Evolutionary conservation across 345 rosid genomes (phyloP), one percentile per base, ranked within the genome.

Genomic region (Gossypium mustelinum): DNA sequence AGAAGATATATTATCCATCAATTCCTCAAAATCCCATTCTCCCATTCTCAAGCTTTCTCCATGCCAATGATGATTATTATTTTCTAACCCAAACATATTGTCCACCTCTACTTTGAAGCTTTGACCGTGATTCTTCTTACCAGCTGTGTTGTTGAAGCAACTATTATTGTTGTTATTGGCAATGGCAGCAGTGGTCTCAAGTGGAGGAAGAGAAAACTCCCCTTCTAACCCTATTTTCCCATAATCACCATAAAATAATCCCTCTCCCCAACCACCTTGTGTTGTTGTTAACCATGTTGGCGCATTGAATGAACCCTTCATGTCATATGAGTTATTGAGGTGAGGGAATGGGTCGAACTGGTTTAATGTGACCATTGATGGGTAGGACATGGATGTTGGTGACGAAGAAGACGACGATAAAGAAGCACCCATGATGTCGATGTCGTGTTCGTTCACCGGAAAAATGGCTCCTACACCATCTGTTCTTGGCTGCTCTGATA

Each of bases 11-110:
- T 90, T 87, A 69, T 90, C 90, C 81, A 92, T 86, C 71, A 90
- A 86, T 75, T 86, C 90, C 75, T 94, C 98, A 16, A 92, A 83
- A 81, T 90, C 98, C 97, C 98, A 93, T 72, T 91, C 98, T 81
- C 92, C 98, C 66, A 85, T 82, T 82, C 88, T 82, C 63, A 87
- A 87, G 89, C 84, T 87, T 83, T 89, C 92, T 79, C 83, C 87
- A 73, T 85, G 87, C 87, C 85, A 91, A 43, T 86, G 79, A 81
- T 79, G 77, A 18, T 17, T 2, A 18, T 55, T 18, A 85, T 88
- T 85, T 75, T 86, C 95, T 60, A 82, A 50, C 9, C 81, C 90
- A 78, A 85, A 54, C 75, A 88, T 81, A 34, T 34, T 34, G 74
- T 84, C 87, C 67, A 48, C 52, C 14, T 85, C 91, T 65, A 82